Base-by-base conservation (phyloP, 192 early-diverging fungal species). In the Backusella parvicylindrica region DNA sequence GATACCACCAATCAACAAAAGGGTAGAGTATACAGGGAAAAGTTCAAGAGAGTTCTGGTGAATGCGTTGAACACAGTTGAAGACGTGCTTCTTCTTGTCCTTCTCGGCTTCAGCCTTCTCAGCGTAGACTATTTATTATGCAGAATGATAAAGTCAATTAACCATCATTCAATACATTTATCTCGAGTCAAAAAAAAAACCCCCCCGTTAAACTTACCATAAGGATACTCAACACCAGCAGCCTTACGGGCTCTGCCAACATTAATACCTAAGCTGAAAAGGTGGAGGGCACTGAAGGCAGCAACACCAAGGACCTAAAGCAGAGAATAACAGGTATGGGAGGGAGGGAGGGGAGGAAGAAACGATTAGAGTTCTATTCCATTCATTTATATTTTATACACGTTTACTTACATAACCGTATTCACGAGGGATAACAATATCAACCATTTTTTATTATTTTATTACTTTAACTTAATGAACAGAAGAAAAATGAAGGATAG, bases 21-120 rank as follows among this genome's bases (percentile, higher is more conserved):
- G 75, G 53, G 82, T 78, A 43, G 84, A 80, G 80, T 87, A 92
- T 1, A 72, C 28, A 28, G 90, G 86, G 77, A 85, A 88, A 64
- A 64, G 67, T 77, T 94, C 93, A 8, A 93, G 79, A 18, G 87
- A 88, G 86, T 93, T 93, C 70, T 83, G 88, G 82, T 89, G 88
- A 35, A 81, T 84, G 53, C 88, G 85, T 74, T 89, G 88, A 74
- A 83, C 77, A 78, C 93, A 94, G 87, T 94, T 94, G 84, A 92
- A 93, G 32, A 89, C 60, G 73, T 84, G 73, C 79, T 92, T 92
- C 74, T 87, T 88, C 41, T 78, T 77, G 77, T 91, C 87, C 77
- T 87, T 82, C 53, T 89, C 84, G 36, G 87, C 86, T 66, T 90
- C 92, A n/a, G 66, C 63, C n/a, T 77, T 82, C 8, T 85, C 84